Percentiles rank a stretch among this genome's conserved stretches.
These are phyloP conservation scores for Favolaschia claudopus DNA, from an alignment of 768 basidiomycete genomes.

Conservation along the genomic window DNA sequence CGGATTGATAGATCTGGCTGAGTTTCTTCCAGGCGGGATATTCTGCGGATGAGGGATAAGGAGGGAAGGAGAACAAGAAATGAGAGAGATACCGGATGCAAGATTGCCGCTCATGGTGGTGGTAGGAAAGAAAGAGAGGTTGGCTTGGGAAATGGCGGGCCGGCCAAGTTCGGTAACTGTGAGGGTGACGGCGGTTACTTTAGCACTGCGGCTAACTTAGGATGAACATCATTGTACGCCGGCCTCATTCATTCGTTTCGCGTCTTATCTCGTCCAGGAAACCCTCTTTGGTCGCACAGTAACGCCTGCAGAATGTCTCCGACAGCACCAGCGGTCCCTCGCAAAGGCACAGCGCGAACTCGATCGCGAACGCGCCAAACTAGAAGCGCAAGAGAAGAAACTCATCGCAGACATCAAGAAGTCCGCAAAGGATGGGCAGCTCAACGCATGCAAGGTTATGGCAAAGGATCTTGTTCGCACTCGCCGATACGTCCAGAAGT, in stretches of 20 bases:
- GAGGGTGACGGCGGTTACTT: background rate
- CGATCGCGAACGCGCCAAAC: constrained; percentile 92
- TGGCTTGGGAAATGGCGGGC: background rate
- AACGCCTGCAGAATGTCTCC: constrained; percentile 94
- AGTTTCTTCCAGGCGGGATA: constrained; percentile 93
- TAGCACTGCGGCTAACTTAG: constrained; percentile 29
- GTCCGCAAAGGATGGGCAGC: constrained; percentile 93
- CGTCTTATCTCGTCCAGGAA: constrained; percentile 63
- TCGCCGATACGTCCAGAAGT: constrained; percentile 94
- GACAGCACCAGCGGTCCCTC: constrained; percentile 95
- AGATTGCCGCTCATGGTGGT: constrained; percentile 64
- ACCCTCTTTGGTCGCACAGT: constrained; percentile 93
- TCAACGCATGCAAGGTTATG: constrained; percentile 99
- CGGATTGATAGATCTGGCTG: constrained; percentile 78
- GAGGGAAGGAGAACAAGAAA: constrained; percentile 2
- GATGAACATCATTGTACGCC: constrained; percentile 84
- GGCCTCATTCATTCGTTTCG: background rate
- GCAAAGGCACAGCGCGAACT: constrained; percentile 98
- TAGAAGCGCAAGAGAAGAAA: constrained; percentile 98
- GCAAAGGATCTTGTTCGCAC: constrained; percentile 98
- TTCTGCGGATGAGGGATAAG: constrained; percentile 53
- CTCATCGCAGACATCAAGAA: constrained; percentile 95
- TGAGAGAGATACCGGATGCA: constrained; percentile 50
- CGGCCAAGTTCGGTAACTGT: constrained; percentile 3
- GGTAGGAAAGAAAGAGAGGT: constrained; percentile 15